Percentiles rank a stretch among this genome's conserved stretches.
Conservation (phyloP, 331 rosid species). For the Quercus tomentella region DNA sequence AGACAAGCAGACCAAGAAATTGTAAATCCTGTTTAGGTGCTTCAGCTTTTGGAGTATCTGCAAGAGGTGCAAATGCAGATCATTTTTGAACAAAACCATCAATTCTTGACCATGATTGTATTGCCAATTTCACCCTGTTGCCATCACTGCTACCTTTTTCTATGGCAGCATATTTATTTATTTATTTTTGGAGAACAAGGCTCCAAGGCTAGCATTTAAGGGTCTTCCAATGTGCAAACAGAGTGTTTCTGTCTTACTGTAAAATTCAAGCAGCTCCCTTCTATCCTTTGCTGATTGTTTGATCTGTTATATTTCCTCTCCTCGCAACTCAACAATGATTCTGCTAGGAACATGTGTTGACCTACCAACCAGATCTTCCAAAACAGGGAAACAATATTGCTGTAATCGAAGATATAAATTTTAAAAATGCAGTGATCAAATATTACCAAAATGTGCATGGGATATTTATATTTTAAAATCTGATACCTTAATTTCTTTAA, state of each 20-base stretch:
- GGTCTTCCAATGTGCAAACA: not conserved
- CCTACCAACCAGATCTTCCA: not conserved
- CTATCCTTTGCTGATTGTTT: not conserved
- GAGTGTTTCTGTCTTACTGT: not conserved
- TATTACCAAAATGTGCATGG: not conserved
- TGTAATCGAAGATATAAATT: not conserved
- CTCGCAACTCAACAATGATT: not conserved
- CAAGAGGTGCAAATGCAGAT: not conserved
- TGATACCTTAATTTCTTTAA: not conserved
- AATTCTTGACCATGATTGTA: not conserved
- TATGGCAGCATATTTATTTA: not conserved
- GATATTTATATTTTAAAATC: not conserved
- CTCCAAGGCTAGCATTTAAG: not conserved
- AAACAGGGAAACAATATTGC: not conserved
- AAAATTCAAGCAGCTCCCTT: not conserved
- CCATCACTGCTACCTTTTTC: not conserved
- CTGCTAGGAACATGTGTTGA: not conserved
- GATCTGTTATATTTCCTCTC: not conserved
- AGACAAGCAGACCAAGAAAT: not conserved
- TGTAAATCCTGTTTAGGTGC: not conserved
- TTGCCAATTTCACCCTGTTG: not conserved
- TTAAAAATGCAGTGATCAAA: not conserved
- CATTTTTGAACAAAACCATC: not conserved
- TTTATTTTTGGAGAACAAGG: not conserved
- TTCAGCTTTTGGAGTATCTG: not conserved